A percentile compares a stretch with the other conserved stretches of the same genome.
phyloP scores from a whole-genome alignment of 1,284 basidiomycete genomes.

The Bjerkandera adusta region DNA sequence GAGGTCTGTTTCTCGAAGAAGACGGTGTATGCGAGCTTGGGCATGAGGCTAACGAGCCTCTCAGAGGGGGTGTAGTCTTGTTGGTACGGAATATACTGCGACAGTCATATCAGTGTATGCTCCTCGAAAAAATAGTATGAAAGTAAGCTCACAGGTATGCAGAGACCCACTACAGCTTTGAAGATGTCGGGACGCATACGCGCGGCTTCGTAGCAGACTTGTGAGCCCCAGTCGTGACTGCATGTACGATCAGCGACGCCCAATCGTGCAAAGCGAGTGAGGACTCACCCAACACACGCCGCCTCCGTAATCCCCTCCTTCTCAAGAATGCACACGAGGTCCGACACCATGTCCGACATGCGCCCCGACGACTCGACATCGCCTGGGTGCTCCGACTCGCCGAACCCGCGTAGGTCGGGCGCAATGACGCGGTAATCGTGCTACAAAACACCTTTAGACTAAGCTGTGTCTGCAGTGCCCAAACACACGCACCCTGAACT shows the following conservation, averaged over 20 bases:
- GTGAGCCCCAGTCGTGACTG: conserved; percentile 74
- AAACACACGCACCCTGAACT: conserved; percentile 45
- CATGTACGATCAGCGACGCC: background rate
- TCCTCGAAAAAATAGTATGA: background rate
- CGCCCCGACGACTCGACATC: conserved; percentile 58
- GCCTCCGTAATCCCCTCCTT: conserved; percentile 45
- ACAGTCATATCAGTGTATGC: background rate
- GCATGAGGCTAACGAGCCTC: conserved; percentile 39
- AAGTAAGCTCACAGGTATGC: conserved; percentile 48
- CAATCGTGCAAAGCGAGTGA: background rate
- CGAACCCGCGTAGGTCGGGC: conserved; percentile 67
- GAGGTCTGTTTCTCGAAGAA: conserved; percentile 53
- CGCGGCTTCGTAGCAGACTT: conserved; percentile 63
- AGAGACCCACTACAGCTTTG: conserved; percentile 54
- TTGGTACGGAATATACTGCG: conserved; percentile 51
- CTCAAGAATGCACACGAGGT: conserved; percentile 58
- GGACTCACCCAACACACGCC: conserved; percentile 59
- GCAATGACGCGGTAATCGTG: conserved; percentile 56
- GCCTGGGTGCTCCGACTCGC: conserved; percentile 59
- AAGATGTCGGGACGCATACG: conserved; percentile 62
- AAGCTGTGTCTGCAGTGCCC: background rate
- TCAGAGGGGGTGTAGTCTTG: conserved; percentile 46
- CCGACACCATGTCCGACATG: conserved; percentile 56
- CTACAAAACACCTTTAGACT: conserved; percentile 28
- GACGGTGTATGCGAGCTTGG: conserved; percentile 57